Conservation (phyloP, 495 filamentous ascomycete species). For the Xylaria scruposa region DNA sequence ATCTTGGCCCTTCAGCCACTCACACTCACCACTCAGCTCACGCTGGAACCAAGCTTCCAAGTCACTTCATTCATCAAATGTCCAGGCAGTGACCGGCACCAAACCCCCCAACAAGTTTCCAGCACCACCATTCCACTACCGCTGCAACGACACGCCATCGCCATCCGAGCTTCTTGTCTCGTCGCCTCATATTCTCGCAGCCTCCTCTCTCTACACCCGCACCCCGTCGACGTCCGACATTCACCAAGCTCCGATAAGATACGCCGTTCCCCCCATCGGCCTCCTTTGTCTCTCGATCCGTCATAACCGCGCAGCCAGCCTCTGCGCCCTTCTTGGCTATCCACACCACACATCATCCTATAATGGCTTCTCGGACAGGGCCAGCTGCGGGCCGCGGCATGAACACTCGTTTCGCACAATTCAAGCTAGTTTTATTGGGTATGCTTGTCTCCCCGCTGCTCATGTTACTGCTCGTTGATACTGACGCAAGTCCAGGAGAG, state of each 20-base stretch:
- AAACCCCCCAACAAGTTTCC: slow-evolving; percentile 9
- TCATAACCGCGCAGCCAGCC: slow-evolving; percentile 23
- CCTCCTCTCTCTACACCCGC: neutral
- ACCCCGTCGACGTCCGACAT: slow-evolving; percentile 2
- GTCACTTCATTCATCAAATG: slow-evolving; percentile 27
- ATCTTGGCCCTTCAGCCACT: slow-evolving; percentile 25
- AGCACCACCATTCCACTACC: slow-evolving; percentile 4
- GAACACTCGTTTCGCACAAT: slow-evolving; percentile 87
- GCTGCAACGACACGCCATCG: slow-evolving; percentile 22
- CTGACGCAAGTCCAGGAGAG: slow-evolving; percentile 72
- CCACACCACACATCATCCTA: slow-evolving; percentile 31
- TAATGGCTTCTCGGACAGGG: slow-evolving; percentile 78
- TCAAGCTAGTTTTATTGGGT: slow-evolving; percentile 98
- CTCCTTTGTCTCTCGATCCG: slow-evolving; percentile 27
- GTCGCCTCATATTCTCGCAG: slow-evolving; percentile 1
- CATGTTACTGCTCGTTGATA: slow-evolving; percentile 36
- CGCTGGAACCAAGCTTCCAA: slow-evolving; percentile 19
- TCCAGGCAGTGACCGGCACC: slow-evolving; percentile 25
- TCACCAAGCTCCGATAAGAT: slow-evolving; percentile 36
- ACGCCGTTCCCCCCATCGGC: slow-evolving; percentile 26
- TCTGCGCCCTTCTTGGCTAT: slow-evolving; percentile 23
- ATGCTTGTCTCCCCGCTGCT: slow-evolving; percentile 38
- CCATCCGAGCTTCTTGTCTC: neutral
- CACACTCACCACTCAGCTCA: slow-evolving; percentile 18
- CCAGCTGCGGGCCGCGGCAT: slow-evolving; percentile 76